phyloP scores from a whole-genome alignment of 1,284 basidiomycete genomes.

The Veloporphyrellus conicus region DNA sequence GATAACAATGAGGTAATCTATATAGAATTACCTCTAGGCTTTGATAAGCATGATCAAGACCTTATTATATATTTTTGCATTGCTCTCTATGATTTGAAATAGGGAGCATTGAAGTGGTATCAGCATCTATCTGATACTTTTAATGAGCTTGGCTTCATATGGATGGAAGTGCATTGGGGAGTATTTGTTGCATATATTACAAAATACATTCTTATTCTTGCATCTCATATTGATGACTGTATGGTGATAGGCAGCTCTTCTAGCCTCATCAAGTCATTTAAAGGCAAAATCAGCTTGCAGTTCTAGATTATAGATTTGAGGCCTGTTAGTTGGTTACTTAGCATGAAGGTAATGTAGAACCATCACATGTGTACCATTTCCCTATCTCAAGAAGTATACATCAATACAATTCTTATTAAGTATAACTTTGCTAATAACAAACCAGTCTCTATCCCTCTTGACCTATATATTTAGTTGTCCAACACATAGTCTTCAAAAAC shows the following conservation, averaged over 20 bases:
- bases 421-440: background rate
- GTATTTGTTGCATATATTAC: conserved; percentile 1
- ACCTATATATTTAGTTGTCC: no score
- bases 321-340: no score
- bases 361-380: background rate
- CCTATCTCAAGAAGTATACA: background rate
- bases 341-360: background rate
- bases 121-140: background rate
- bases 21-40: conserved; percentile 2
- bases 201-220: background rate
- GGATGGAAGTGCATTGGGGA: conserved; percentile 1
- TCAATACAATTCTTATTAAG: background rate
- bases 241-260: background rate
- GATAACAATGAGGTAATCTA: conserved; percentile 1
- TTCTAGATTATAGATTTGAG: background rate
- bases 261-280: background rate
- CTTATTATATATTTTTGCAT: background rate
- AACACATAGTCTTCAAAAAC: no score
- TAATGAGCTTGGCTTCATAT: background rate
- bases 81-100: no score
- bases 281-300: background rate
- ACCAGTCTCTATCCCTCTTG: background rate
- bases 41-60: background rate
- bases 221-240: conserved; percentile 9
- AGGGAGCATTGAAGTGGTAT: no score